phyloP scores from a whole-genome alignment of 2,329 filamentous ascomycete genomes.

The Sclerotinia minor region DNA sequence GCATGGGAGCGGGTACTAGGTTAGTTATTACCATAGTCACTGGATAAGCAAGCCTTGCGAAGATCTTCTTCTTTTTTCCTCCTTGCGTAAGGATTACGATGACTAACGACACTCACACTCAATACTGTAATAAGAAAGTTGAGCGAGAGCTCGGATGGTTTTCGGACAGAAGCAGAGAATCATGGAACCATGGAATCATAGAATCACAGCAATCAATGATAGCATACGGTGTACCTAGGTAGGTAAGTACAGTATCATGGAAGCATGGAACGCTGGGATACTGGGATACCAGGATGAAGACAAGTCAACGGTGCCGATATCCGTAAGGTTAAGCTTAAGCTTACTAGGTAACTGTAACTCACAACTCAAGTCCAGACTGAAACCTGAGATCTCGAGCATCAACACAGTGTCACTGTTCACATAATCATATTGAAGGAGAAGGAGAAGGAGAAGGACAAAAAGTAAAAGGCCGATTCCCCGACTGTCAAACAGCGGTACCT shows the following conservation, averaged over 20 bases:
- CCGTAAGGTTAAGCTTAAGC: neutral
- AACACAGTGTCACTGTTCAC: neutral
- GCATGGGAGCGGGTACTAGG: neutral
- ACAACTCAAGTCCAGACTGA: too few species aligned
- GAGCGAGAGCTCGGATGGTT: too few species aligned
- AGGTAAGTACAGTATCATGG: too few species aligned
- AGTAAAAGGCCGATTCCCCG: neutral
- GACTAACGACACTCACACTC: constrained; percentile 1
- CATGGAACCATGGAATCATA: too few species aligned
- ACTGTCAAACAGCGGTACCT: neutral
- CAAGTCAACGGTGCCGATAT: neutral
- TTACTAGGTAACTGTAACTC: too few species aligned
- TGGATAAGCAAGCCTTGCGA: constrained; percentile 20
- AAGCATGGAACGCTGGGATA: too few species aligned
- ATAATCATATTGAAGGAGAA: neutral
- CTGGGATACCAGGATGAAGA: too few species aligned
- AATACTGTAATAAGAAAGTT: neutral
- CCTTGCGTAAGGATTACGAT: neutral
- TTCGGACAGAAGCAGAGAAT: too few species aligned
- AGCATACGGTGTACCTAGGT: too few species aligned
- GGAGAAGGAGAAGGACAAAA: too few species aligned
- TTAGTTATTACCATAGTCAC: neutral
- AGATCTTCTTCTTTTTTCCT: constrained; percentile 6
- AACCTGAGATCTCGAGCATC: too few species aligned
- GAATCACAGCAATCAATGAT: too few species aligned